A percentile compares a stretch with the other conserved stretches of the same genome.
These are phyloP conservation scores for Blastobotrys attinorum DNA, from an alignment of 805 yeast genomes.

Conservation along the genomic window DNA sequence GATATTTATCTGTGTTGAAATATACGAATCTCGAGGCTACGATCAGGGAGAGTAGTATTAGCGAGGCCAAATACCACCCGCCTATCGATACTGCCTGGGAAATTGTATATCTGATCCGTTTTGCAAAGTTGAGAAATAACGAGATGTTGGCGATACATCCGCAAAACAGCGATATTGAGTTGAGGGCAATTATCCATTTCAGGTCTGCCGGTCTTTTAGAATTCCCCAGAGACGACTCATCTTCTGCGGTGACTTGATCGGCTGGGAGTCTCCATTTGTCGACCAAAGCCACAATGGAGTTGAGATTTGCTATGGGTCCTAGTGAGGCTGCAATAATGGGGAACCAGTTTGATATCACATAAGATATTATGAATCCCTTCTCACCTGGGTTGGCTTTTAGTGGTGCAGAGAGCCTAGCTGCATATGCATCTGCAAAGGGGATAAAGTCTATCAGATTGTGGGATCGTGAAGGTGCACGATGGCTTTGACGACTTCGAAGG, in stretches of 20 bases:
- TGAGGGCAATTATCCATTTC: slow-evolving; percentile 43
- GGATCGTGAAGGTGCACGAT: no score
- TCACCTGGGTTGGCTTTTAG: slow-evolving; percentile 10
- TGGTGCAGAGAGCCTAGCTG: not conserved
- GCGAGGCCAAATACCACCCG: slow-evolving; percentile 58
- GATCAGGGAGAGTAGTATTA: slow-evolving; percentile 44
- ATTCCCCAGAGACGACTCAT: no score
- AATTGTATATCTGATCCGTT: slow-evolving; percentile 43
- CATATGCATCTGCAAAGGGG: not conserved
- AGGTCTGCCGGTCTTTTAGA: slow-evolving; percentile 21
- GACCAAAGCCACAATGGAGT: slow-evolving; percentile 62
- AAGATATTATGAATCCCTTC: slow-evolving; percentile 40
- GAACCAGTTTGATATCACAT: slow-evolving; percentile 54
- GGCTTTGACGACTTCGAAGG: no score
- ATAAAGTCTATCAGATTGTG: not conserved
- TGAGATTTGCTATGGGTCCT: slow-evolving; percentile 72
- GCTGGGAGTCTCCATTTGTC: slow-evolving; percentile 52
- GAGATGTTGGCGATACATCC: slow-evolving; percentile 65
- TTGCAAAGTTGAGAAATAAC: slow-evolving; percentile 60
- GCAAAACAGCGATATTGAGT: slow-evolving; percentile 51
- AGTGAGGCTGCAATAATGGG: slow-evolving; percentile 72
- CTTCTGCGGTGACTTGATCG: no score
- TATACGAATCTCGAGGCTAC: slow-evolving; percentile 31
- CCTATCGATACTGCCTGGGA: slow-evolving; percentile 56
- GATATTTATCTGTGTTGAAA: slow-evolving; percentile 20